Evolutionary conservation across 345 rosid species (phyloP).

Genomic region (Bruguiera gymnorhiza): DNA sequence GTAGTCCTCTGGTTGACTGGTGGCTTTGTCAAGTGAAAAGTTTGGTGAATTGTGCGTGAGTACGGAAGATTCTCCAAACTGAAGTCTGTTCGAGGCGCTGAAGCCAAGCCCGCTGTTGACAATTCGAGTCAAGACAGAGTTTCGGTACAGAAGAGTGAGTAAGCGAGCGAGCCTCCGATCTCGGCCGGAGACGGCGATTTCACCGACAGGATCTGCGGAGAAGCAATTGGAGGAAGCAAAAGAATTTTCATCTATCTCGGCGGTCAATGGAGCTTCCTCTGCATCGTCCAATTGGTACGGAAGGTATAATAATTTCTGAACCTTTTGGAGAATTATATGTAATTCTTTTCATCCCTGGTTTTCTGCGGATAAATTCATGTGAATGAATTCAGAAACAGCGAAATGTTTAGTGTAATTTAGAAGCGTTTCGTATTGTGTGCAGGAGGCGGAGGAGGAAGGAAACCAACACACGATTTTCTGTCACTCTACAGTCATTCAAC

Average conservation of each 20-base stretch:
- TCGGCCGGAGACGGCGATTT: constrained; percentile 22
- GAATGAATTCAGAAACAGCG: no score
- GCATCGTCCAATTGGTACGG: constrained; percentile 57
- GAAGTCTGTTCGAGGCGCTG: no score
- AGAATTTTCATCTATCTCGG: constrained; percentile 1
- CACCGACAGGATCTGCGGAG: constrained; percentile 37
- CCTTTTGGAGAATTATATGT: no score
- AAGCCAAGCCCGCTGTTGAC: neutral
- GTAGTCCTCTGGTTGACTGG: no score
- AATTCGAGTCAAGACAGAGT: neutral
- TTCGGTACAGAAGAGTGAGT: neutral
- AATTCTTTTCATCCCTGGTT: neutral
- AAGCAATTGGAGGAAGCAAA: neutral
- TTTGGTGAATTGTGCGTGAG: constrained; percentile 3
- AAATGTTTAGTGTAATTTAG: constrained; percentile 15
- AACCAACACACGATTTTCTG: constrained; percentile 85
- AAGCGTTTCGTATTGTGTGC: constrained; percentile 32
- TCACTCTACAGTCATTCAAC: constrained; percentile 82
- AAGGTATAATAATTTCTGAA: constrained; percentile 45
- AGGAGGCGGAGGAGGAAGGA: constrained; percentile 46
- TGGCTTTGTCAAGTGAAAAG: neutral
- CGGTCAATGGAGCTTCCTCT: constrained; percentile 82
- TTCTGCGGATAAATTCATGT: no score
- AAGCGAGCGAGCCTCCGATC: constrained; percentile 35
- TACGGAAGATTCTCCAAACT: neutral